Evolutionary conservation across 2,329 filamentous ascomycete genomes (phyloP).

Genomic region (Epichloe uncinata): DNA sequence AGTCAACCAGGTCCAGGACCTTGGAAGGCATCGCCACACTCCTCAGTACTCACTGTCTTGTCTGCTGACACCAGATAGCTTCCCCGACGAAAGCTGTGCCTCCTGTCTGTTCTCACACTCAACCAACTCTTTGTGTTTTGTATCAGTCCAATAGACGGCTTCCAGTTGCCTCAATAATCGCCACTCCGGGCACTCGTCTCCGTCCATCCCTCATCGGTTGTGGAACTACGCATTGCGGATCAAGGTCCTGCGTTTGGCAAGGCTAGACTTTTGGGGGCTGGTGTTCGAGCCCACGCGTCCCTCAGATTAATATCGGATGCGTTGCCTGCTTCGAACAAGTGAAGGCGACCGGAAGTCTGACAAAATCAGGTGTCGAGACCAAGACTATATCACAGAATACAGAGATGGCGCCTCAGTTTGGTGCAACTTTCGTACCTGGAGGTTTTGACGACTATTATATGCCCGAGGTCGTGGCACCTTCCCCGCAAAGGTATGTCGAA

Average conservation of each 20-base stretch:
- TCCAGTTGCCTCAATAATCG: neutral
- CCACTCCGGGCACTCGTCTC: neutral
- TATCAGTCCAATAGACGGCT: too few species aligned
- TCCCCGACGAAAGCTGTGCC: neutral
- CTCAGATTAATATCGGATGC: too few species aligned
- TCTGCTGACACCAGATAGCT: neutral
- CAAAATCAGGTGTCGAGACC: neutral
- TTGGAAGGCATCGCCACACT: conserved; percentile 2
- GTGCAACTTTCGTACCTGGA: conserved; percentile 46
- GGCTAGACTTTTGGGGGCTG: neutral
- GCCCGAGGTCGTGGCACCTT: conserved; percentile 45
- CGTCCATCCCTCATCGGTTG: neutral
- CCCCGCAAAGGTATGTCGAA: conserved; percentile 40
- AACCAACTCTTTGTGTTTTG: neutral
- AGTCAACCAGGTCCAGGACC: neutral
- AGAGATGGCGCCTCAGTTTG: conserved; percentile 22
- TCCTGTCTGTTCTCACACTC: neutral
- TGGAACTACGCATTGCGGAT: neutral
- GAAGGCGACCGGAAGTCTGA: neutral
- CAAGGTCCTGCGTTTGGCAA: neutral
- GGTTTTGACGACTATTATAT: conserved; percentile 47
- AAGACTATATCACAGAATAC: conserved; percentile 11
- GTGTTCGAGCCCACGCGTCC: neutral
- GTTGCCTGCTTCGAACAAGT: neutral
- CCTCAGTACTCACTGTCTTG: neutral